Conservation (phyloP, 2,329 filamentous ascomycete genomes). For the Cladosporium sp. region DNA sequence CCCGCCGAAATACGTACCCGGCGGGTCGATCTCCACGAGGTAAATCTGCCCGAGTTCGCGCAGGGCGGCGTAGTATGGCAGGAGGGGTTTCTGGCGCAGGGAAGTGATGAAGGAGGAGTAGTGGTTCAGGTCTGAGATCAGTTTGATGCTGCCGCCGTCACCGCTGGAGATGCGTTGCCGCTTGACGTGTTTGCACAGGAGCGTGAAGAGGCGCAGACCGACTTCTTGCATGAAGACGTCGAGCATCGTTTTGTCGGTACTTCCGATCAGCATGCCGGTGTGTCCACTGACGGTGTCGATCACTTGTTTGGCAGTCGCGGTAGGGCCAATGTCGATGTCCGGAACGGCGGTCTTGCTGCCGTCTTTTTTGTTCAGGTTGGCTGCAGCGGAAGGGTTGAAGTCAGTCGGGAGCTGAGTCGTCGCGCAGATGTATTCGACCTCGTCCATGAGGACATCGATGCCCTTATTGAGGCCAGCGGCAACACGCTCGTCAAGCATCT, state of each 20-base stretch:
- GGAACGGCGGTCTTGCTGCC: slow-evolving; percentile 24
- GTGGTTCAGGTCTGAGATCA: slow-evolving; percentile 95
- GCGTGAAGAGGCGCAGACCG: slow-evolving; percentile 84
- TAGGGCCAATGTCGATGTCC: slow-evolving; percentile 67
- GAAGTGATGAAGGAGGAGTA: slow-evolving; percentile 84
- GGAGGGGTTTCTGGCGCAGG: slow-evolving; percentile 77
- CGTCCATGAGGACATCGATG: slow-evolving; percentile 97
- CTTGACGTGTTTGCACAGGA: slow-evolving; percentile 96
- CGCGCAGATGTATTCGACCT: slow-evolving; percentile 92
- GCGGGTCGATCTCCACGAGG: slow-evolving; percentile 64
- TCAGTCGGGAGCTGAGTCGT: slow-evolving; percentile 84
- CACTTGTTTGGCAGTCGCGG: slow-evolving; percentile 73
- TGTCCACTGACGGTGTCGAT: slow-evolving; percentile 85
- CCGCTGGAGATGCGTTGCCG: slow-evolving; percentile 81
- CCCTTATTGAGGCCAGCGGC: slow-evolving; percentile 95
- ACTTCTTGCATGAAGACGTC: slow-evolving; percentile 99
- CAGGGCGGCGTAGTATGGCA: slow-evolving; percentile 87
- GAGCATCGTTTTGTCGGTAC: slow-evolving; percentile 95
- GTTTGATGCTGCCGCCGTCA: slow-evolving; percentile 70
- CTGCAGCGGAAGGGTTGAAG: slow-evolving; percentile 68
- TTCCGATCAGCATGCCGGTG: slow-evolving; percentile 88
- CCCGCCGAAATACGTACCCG: slow-evolving; percentile 28
- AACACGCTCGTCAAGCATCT: slow-evolving; percentile 96
- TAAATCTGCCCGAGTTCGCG: slow-evolving; percentile 94
- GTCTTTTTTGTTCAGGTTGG: slow-evolving; percentile 31